Conservation (phyloP, 1,284 basidiomycete species). For the Farysia itapuensis region DNA sequence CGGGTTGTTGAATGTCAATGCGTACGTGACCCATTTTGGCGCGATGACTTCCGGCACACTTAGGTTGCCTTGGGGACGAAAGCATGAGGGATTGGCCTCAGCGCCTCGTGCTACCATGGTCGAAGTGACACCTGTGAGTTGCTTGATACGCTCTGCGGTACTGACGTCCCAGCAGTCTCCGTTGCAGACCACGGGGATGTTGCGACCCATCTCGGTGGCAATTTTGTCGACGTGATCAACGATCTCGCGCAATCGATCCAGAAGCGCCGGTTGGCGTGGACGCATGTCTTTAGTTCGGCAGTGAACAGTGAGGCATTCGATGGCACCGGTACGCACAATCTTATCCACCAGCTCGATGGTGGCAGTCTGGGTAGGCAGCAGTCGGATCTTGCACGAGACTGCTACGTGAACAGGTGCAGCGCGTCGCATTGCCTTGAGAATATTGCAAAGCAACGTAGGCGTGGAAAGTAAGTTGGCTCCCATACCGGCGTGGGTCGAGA, state of each 20-base stretch:
- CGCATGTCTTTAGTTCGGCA: conserved; percentile 94
- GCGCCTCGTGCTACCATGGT: conserved; percentile 95
- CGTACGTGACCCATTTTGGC: conserved; percentile 50
- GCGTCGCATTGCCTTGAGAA: conserved; percentile 62
- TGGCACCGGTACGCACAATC: conserved; percentile 78
- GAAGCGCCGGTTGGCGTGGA: conserved; percentile 75
- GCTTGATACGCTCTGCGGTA: conserved; percentile 75
- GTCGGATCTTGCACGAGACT: conserved; percentile 73
- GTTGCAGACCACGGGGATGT: conserved; percentile 86
- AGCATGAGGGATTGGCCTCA: conserved; percentile 88
- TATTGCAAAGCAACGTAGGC: conserved; percentile 80
- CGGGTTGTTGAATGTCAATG: conserved; percentile 66
- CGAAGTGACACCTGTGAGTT: conserved; percentile 72
- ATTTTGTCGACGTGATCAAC: conserved; percentile 75
- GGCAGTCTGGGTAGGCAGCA: conserved; percentile 80
- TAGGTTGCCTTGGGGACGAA: conserved; percentile 64
- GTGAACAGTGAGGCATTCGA: conserved; percentile 88
- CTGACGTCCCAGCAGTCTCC: conserved; percentile 83
- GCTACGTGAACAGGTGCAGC: conserved; percentile 65
- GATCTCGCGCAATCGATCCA: conserved; percentile 78
- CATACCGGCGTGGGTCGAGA: conserved; percentile 93
- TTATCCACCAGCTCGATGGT: conserved; percentile 83
- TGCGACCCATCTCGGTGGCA: conserved; percentile 61
- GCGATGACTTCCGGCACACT: conserved; percentile 48
- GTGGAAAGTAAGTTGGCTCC: conserved; percentile 90